Percentiles rank a stretch among this genome's conserved stretches.
Evolutionary conservation across 306 rosid species (phyloP).

Genomic region (Ceratonia siliqua): DNA sequence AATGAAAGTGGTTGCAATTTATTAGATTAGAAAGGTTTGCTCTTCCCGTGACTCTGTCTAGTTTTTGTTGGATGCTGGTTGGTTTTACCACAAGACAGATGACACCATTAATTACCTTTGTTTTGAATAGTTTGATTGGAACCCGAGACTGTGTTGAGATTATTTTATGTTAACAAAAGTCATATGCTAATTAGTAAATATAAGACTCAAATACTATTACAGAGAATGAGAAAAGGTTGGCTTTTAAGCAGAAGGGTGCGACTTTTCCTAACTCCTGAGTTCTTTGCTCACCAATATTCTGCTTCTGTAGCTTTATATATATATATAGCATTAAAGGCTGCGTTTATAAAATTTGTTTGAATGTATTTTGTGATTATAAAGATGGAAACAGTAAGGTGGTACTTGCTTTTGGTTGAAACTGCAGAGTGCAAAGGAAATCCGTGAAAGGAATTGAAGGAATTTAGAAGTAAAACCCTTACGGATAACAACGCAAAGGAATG

Average conservation of each 20-base stretch:
- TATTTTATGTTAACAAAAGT: too few relatives aligned
- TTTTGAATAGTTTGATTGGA: too few relatives aligned
- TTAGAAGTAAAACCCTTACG: background rate
- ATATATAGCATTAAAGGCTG: background rate
- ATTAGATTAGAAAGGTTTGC: too few relatives aligned
- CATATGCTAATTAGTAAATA: too few relatives aligned
- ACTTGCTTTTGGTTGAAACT: slow-evolving; percentile 18
- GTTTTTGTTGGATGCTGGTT: too few relatives aligned
- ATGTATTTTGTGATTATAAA: background rate
- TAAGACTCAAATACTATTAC: too few relatives aligned
- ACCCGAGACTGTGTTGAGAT: too few relatives aligned
- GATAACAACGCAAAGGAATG: too few relatives aligned
- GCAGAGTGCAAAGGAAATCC: background rate
- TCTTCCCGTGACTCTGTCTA: too few relatives aligned
- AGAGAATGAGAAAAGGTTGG: background rate
- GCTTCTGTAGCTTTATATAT: background rate
- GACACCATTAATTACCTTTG: too few relatives aligned
- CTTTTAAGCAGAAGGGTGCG: background rate
- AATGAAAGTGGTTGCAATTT: too few relatives aligned
- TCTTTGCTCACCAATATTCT: background rate
- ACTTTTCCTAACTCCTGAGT: background rate
- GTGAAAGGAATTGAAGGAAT: slow-evolving; percentile 24
- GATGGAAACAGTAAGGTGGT: background rate
- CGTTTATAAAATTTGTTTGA: background rate
- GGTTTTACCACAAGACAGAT: too few relatives aligned